Conservation (phyloP, 1,284 basidiomycete species). For the Phylloboletellus chloephorus region DNA sequence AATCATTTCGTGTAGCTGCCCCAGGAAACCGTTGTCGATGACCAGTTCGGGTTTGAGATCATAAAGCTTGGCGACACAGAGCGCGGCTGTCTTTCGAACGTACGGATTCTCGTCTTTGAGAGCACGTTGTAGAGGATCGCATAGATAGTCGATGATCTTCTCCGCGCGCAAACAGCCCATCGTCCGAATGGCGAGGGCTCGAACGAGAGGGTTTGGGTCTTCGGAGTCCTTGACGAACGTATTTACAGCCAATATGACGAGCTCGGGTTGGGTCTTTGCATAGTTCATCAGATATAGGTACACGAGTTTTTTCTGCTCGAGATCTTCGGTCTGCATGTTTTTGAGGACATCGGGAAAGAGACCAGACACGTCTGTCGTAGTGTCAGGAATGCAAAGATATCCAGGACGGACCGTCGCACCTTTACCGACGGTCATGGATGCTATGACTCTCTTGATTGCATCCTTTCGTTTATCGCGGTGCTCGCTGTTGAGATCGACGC, state of each 20-base stretch:
- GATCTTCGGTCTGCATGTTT: conserved; percentile 95
- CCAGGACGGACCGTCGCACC: conserved; percentile 38
- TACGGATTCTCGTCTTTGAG: conserved; percentile 95
- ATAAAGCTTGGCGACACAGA: conserved; percentile 95
- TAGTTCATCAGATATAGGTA: conserved; percentile 99
- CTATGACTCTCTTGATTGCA: conserved; percentile 96
- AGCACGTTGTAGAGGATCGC: conserved; percentile 88
- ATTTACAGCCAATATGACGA: conserved; percentile 96
- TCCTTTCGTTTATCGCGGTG: conserved; percentile 95
- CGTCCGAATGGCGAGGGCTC: conserved; percentile 93
- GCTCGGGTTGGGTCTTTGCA: conserved; percentile 95
- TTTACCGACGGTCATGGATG: conserved; percentile 95
- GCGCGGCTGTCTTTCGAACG: conserved; percentile 93
- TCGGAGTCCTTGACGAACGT: conserved; percentile 98
- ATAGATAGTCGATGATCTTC: conserved; percentile 98
- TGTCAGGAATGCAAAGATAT: conserved; percentile 9
- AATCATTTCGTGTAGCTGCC: conserved; percentile 85
- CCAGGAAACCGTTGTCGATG: conserved; percentile 91
- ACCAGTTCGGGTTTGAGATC: conserved; percentile 95
- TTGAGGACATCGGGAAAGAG: conserved; percentile 98
- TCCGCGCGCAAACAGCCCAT: conserved; percentile 97
- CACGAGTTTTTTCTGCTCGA: conserved; percentile 95
- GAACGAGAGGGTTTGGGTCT: conserved; percentile 93
- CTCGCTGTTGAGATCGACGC: conserved; percentile 92
- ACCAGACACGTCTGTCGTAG: conserved; percentile 75